Evolutionary conservation across 352 stramenopile genomes (phyloP).

Genomic region (Peronospora farinosa): DNA sequence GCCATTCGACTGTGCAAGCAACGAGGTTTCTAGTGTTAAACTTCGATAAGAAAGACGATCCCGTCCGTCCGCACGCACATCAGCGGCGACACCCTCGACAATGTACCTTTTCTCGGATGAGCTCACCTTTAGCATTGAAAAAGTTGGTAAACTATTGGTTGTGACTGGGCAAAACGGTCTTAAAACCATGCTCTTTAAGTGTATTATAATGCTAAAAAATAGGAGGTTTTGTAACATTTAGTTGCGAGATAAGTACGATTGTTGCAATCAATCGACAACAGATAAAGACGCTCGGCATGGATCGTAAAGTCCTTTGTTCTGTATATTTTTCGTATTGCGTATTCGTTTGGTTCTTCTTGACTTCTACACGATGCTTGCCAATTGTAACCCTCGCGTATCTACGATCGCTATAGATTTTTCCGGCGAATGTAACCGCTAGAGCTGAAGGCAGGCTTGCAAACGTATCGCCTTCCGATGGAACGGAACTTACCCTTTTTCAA

Average conservation of each 20-base stretch:
- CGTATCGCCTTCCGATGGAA: conserved; percentile 67
- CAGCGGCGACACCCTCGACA: conserved; percentile 54
- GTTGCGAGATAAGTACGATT: no score
- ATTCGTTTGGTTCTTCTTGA: no score
- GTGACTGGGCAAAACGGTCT: background rate
- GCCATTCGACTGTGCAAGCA: conserved; percentile 72
- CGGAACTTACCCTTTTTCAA: conserved; percentile 81
- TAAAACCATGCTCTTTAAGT: background rate
- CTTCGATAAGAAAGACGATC: conserved; percentile 56
- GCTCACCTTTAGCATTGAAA: conserved; percentile 66
- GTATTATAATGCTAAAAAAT: background rate
- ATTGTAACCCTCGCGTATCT: no score
- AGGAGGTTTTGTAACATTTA: no score
- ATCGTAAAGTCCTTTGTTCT: no score
- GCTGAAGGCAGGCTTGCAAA: conserved; percentile 82
- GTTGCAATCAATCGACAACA: no score
- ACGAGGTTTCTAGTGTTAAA: conserved; percentile 57
- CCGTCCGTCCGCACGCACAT: conserved; percentile 66
- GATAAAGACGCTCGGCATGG: no score
- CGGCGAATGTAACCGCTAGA: conserved; percentile 82
- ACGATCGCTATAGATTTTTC: conserved; percentile 24
- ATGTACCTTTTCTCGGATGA: conserved; percentile 72
- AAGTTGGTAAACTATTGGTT: background rate
- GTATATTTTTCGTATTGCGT: no score
- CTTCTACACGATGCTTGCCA: no score